Evolutionary conservation across 2,329 filamentous ascomycete genomes (phyloP), one percentile per base, ranked within the genome.

Genomic region (Colletotrichum cuscutae): DNA sequence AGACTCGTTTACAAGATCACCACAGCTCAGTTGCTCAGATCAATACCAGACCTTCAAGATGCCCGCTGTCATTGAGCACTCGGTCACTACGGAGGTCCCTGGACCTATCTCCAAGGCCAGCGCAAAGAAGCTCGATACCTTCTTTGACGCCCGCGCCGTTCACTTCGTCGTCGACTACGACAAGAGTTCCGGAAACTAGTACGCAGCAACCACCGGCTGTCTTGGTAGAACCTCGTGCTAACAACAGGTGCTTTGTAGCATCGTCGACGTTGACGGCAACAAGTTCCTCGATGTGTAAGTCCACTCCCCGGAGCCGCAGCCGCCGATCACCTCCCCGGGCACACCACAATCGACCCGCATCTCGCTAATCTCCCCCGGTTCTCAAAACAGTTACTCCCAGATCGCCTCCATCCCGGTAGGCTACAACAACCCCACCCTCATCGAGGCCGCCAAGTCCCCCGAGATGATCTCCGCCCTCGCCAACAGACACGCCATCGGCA

Each of bases 371-470:
- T 63, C 11, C 32, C 32, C 2, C 62, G 22, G 49, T 35, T n/a
- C 42, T 19, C 42, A n/a, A 49, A 49, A 32, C 74, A 90, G 89
- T 68, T 94, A 94, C 82, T 92, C 94, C 63, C 94, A 95, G 83
- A 95, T 96, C 80, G 94, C 94, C 71, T 95, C 93, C 28, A 95
- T 96, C 77, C 93, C 94, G 11, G 90, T 96, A 61, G 94, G 94
- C 75, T 95, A 96, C 88, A 95, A 92, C 87, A 95, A 95, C 82
- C 88, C 92, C 12, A 83, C 88, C 64, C 89, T 96, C 74, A 86
- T 90, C 75, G 84, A 88, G 76, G 91, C 91, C 49, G 92, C 92
- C 54, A 86, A 87, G 70, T 91, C 91, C 35, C 90, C 90, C 52
- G 91, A 95, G 80, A 95, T 95, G 92, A 87, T 88, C 76, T 90